phyloP scores from a whole-genome alignment of 805 yeast genomes.

The Yueomyces sp. region DNA sequence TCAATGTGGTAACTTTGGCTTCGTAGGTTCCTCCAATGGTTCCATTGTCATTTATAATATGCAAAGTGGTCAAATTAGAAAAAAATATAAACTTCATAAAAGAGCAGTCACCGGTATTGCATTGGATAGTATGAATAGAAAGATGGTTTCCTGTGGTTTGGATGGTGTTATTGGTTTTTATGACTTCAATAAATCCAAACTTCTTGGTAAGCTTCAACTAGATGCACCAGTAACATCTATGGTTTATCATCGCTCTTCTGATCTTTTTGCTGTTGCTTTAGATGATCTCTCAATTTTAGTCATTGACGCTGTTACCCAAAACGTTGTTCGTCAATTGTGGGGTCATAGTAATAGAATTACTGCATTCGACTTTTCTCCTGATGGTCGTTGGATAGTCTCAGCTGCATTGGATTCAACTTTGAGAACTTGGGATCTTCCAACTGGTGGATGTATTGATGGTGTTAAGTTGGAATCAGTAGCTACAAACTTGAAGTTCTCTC shows the following conservation, averaged over 20 bases:
- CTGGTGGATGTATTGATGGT: slow-evolving; percentile 95
- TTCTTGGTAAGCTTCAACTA: slow-evolving; percentile 51
- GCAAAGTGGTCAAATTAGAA: slow-evolving; percentile 79
- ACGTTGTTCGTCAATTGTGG: slow-evolving; percentile 70
- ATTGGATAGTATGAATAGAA: slow-evolving; percentile 79
- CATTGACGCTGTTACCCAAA: slow-evolving; percentile 68
- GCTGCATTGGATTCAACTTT: slow-evolving; percentile 75
- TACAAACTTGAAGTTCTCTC: slow-evolving; percentile 68
- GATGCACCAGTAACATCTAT: slow-evolving; percentile 68
- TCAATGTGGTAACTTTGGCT: slow-evolving; percentile 88
- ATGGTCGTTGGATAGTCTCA: slow-evolving; percentile 89
- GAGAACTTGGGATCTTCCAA: slow-evolving; percentile 94
- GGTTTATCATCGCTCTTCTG: slow-evolving; percentile 71
- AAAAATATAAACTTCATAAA: slow-evolving; percentile 55
- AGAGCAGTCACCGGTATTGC: slow-evolving; percentile 80
- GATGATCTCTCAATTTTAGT: slow-evolving; percentile 80
- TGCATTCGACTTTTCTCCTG: slow-evolving; percentile 78
- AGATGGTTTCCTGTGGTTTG: slow-evolving; percentile 74
- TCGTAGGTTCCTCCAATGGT: slow-evolving; percentile 82
- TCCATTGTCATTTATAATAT: slow-evolving; percentile 75
- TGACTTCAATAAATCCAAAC: slow-evolving; percentile 62
- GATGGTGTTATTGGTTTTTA: slow-evolving; percentile 85
- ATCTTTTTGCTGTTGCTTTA: slow-evolving; percentile 69
- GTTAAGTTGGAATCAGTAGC: slow-evolving; percentile 66
- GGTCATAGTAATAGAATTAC: slow-evolving; percentile 89